Percentiles rank a stretch among this genome's conserved stretches.
phyloP scores from a whole-genome alignment of 805 yeast species.

The Wickerhamiella siamensis region DNA sequence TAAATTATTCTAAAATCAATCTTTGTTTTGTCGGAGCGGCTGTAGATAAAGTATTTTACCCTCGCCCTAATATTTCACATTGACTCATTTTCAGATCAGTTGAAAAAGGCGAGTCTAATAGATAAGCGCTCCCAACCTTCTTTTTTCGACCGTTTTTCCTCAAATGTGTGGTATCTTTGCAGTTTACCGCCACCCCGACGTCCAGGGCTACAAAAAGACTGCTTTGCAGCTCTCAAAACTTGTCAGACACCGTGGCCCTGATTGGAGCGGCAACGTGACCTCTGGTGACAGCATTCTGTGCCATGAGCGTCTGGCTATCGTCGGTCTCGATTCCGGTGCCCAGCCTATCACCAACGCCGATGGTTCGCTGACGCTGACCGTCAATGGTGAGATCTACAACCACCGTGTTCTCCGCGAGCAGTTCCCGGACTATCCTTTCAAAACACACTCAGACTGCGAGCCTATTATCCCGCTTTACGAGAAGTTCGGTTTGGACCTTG shows the following conservation, averaged over 20 bases:
- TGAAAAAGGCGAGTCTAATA: neutral
- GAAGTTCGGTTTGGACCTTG: conserved; percentile 80
- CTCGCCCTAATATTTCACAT: neutral
- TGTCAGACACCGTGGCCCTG: conserved; percentile 98
- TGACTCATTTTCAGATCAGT: neutral
- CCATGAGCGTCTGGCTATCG: conserved; percentile 95
- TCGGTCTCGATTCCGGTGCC: conserved; percentile 94
- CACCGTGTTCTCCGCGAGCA: conserved; percentile 78
- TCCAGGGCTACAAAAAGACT: conserved; percentile 65
- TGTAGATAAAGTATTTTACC: too few relatives aligned
- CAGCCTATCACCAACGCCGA: conserved; percentile 86
- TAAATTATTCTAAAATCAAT: too few relatives aligned
- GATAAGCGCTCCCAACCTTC: neutral
- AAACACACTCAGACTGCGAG: conserved; percentile 91
- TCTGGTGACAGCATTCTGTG: conserved; percentile 67
- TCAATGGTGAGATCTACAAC: conserved; percentile 97
- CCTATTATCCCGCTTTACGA: conserved; percentile 86
- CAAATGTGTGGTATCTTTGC: conserved; percentile 98
- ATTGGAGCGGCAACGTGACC: conserved; percentile 86
- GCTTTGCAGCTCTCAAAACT: conserved; percentile 82
- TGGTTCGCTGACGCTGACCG: conserved; percentile 59
- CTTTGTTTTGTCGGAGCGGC: too few relatives aligned
- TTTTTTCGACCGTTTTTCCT: neutral
- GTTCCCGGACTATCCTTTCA: conserved; percentile 57
- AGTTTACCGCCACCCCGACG: conserved; percentile 68